Evolutionary conservation across 2,329 filamentous ascomycete genomes (phyloP).

Genomic region (Neopestalotiopsis sp.): DNA sequence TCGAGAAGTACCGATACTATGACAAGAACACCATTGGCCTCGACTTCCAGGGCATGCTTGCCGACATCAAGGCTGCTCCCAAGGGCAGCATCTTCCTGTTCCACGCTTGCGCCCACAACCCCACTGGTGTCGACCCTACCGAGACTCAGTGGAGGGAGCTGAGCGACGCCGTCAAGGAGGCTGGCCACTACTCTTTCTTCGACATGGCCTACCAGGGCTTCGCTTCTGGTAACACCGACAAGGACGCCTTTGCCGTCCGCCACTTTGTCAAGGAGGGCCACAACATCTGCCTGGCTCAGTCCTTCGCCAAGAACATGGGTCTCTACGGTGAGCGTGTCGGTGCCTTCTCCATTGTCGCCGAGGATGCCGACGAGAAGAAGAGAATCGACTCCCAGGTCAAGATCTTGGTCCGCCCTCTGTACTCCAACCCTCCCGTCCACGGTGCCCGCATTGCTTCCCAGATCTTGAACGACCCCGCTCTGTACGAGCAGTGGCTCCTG

Average conservation of each 20-base stretch:
- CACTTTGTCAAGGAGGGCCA: conserved; percentile 94
- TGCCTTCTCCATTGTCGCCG: conserved; percentile 91
- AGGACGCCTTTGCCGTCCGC: conserved; percentile 90
- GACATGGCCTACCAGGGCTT: conserved; percentile 99
- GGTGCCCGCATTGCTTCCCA: conserved; percentile 91
- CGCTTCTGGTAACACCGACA: conserved; percentile 87
- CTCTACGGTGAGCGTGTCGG: conserved; percentile 98
- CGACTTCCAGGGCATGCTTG: conserved; percentile 92
- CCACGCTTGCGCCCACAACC: conserved; percentile 98
- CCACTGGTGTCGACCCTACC: conserved; percentile 93
- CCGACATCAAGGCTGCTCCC: conserved; percentile 87
- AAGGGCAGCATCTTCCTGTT: conserved; percentile 88
- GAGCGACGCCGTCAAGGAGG: conserved; percentile 82
- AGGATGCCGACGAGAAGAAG: conserved; percentile 88
- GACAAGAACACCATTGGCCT: conserved; percentile 98
- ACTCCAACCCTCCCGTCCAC: conserved; percentile 98
- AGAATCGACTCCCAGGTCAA: conserved; percentile 97
- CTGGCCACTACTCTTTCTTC: conserved; percentile 94
- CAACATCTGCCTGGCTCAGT: conserved; percentile 86
- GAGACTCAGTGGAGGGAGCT: conserved; percentile 92
- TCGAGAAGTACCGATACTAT: conserved; percentile 98
- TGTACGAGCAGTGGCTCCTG: conserved; percentile 92
- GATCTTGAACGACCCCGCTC: conserved; percentile 83
- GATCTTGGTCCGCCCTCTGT: conserved; percentile 94
- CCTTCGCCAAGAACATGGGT: conserved; percentile 99